phyloP scores from a whole-genome alignment of 1,284 basidiomycete species.

The Leccinum griseonigrum region DNA sequence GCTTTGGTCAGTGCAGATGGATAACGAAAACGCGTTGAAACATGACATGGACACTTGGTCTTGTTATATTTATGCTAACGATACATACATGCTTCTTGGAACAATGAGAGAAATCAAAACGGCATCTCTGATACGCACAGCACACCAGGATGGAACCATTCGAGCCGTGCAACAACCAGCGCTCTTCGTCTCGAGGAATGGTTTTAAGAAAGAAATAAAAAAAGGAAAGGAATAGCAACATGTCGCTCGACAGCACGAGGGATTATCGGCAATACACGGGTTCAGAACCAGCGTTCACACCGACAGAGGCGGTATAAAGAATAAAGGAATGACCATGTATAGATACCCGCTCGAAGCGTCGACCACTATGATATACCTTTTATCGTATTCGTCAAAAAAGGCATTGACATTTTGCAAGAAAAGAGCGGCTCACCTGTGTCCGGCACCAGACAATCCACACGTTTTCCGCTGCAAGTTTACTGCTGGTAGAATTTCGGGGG shows the following conservation, averaged over 20 bases:
- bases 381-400: constrained; percentile 4
- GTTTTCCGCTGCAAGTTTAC: background rate
- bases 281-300: constrained; percentile 8
- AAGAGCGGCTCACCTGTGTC: constrained; percentile 10
- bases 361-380: constrained; percentile 6
- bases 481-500: constrained; percentile 19
- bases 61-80: constrained; percentile 14
- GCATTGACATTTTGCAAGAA: background rate
- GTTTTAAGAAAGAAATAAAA: background rate
- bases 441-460: constrained; percentile 2
- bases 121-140: constrained; percentile 1
- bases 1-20: background rate
- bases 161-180: background rate
- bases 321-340: constrained; percentile 9
- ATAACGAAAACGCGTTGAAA: no score
- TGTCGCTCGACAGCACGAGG: constrained; percentile 16
- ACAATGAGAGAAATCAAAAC: background rate
- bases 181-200: background rate
- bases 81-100: constrained; percentile 19
- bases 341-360: background rate
- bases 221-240: constrained; percentile 5
- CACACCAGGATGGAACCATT: constrained; percentile 12
- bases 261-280: constrained; percentile 9
- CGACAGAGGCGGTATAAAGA: background rate
- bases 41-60: background rate